Evolutionary conservation across 768 basidiomycete species (phyloP).

Genomic region (Mycena olivaceomarginata): DNA sequence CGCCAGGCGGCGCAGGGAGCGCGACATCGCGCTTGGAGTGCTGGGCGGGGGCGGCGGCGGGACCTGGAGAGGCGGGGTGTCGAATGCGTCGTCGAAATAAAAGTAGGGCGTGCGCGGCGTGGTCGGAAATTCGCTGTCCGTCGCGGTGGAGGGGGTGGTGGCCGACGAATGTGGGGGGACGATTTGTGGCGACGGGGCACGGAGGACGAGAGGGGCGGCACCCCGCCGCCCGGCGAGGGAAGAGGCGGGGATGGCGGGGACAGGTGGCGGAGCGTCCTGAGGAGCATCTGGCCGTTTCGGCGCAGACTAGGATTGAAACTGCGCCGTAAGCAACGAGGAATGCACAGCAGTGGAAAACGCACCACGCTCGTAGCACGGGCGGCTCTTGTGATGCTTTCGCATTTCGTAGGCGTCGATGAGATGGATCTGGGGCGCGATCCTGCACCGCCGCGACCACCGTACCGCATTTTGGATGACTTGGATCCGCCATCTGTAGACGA

Average conservation of each 20-base stretch:
- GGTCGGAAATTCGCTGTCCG: constrained; percentile 9
- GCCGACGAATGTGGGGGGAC: constrained; percentile 25
- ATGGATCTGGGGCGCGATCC: constrained; percentile 16
- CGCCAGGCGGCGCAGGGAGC: constrained; percentile 34
- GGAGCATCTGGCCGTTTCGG: neutral
- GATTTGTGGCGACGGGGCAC: neutral
- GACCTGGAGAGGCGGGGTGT: neutral
- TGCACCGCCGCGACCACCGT: constrained; percentile 31
- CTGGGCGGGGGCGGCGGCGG: neutral
- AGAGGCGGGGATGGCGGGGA: neutral
- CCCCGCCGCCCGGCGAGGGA: constrained; percentile 26
- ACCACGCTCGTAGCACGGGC: neutral
- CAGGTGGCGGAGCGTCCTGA: neutral
- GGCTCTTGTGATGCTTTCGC: neutral
- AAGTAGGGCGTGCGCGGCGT: constrained; percentile 40
- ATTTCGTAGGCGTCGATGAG: neutral
- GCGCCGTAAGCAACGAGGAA: too few species aligned
- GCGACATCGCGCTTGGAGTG: neutral
- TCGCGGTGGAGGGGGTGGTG: constrained; percentile 16
- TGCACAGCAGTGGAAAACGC: neutral
- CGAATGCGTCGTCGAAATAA: constrained; percentile 42
- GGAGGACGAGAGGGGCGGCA: constrained; percentile 8
- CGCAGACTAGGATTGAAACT: too few species aligned
- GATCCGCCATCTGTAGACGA: neutral
- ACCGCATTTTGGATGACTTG: constrained; percentile 23